Evolutionary conservation across 306 rosid species (phyloP).

Genomic region (Senna tora): DNA sequence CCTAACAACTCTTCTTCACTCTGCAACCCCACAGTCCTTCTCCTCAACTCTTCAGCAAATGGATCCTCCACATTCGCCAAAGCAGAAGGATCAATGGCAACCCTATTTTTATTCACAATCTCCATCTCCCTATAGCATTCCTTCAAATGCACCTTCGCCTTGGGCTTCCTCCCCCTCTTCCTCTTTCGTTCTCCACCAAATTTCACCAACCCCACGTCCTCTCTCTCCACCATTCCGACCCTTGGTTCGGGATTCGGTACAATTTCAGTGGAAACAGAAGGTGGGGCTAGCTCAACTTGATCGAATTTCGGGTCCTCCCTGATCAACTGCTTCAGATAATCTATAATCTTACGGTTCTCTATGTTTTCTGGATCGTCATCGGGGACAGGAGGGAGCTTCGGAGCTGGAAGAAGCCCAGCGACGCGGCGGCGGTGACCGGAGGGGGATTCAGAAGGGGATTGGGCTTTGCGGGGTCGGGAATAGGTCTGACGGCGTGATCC

Average conservation of each 20-base stretch:
- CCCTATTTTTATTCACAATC: constrained; percentile 54
- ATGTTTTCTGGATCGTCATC: constrained; percentile 51
- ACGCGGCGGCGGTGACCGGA: constrained; percentile 63
- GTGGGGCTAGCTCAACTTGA: constrained; percentile 42
- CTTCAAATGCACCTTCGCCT: constrained; percentile 50
- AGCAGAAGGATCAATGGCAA: constrained; percentile 46
- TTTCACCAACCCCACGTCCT: constrained; percentile 9
- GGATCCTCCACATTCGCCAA: constrained; percentile 55
- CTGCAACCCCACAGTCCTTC: constrained; percentile 64
- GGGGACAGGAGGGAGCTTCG: constrained; percentile 47
- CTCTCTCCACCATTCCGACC: constrained; percentile 5
- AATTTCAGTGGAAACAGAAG: background rate
- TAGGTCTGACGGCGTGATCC: constrained; percentile 87
- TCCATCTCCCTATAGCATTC: constrained; percentile 48
- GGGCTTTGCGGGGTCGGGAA: constrained; percentile 54
- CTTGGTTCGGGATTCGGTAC: background rate
- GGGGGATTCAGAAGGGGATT: constrained; percentile 40
- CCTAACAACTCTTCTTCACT: constrained; percentile 70
- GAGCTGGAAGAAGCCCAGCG: constrained; percentile 54
- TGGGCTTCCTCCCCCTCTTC: constrained; percentile 86
- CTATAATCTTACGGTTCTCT: constrained; percentile 61
- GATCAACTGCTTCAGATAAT: constrained; percentile 61
- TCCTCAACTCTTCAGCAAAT: constrained; percentile 63
- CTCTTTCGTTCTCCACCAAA: constrained; percentile 51
- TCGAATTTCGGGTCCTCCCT: constrained; percentile 74